Evolutionary conservation across 768 basidiomycete genomes (phyloP).

Genomic region (Agrocybe praecox): DNA sequence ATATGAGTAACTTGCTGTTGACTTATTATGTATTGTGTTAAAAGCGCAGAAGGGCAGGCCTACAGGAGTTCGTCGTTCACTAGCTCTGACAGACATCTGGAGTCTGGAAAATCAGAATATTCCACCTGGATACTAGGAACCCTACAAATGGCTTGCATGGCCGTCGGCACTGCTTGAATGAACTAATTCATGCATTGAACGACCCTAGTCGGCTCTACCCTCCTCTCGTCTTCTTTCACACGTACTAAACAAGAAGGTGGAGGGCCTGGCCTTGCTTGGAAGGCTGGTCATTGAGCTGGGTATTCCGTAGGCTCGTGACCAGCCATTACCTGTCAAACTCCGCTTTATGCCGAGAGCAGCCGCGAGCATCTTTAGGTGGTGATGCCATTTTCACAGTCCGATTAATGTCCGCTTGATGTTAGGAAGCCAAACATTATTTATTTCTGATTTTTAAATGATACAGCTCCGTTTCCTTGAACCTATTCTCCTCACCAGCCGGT

Average conservation of each 20-base stretch:
- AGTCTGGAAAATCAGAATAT: not conserved
- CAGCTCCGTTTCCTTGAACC: too few species aligned
- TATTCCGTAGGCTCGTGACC: too few species aligned
- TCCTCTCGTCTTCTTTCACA: not conserved
- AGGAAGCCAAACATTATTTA: conserved; percentile 18
- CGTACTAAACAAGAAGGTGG: not conserved
- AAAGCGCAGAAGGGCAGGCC: not conserved
- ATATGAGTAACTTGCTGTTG: not conserved
- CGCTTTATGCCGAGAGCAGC: too few species aligned
- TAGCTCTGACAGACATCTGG: not conserved
- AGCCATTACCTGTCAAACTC: too few species aligned
- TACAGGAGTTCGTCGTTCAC: not conserved
- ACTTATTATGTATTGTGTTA: not conserved
- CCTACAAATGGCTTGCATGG: not conserved
- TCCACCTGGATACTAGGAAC: not conserved
- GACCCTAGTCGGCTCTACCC: not conserved
- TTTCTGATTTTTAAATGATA: conserved; percentile 17
- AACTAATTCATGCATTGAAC: not conserved
- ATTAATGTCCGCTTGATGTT: too few species aligned
- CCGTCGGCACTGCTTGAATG: not conserved
- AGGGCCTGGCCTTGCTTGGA: not conserved
- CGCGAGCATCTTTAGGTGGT: too few species aligned
- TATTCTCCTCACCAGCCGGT: not conserved
- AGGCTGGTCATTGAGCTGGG: not conserved
- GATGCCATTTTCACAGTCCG: too few species aligned